Evolutionary conservation across 1,139 yeast species (phyloP).

Genomic region (Taphrina confusa): DNA sequence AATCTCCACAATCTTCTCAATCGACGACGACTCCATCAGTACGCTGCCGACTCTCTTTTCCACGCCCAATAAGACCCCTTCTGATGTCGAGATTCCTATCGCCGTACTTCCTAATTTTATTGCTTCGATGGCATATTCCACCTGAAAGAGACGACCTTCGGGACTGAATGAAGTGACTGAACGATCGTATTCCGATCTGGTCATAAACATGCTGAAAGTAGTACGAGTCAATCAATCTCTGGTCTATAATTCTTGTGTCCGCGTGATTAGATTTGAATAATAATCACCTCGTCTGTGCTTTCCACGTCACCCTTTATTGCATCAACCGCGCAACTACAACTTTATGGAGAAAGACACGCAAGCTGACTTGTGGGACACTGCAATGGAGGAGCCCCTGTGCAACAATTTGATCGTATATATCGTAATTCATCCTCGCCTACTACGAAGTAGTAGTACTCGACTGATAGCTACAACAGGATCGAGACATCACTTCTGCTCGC

Average conservation of each 20-base stretch:
- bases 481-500: no score
- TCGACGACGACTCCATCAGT: conserved; percentile 83
- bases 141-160: conserved; percentile 97
- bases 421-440: no score
- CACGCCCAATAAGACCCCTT: conserved; percentile 94
- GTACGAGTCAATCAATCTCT: not conserved
- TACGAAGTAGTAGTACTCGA: no score
- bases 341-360: conserved; percentile 13
- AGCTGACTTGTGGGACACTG: no score
- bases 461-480: no score
- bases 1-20: conserved; percentile 93
- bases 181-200: conserved; percentile 98
- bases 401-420: no score
- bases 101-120: conserved; percentile 96
- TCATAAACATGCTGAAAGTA: conserved; percentile 71
- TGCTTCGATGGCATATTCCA: conserved; percentile 96
- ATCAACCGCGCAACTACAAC: no score
- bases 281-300: no score
- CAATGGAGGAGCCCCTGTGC: no score
- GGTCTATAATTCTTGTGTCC: no score
- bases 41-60: conserved; percentile 96
- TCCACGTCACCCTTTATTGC: no score
- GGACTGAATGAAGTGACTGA: conserved; percentile 99
- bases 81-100: conserved; percentile 93
- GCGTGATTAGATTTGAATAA: no score